phyloP scores from a whole-genome alignment of 768 basidiomycete species.

The Phaeotremella skinneri region DNA sequence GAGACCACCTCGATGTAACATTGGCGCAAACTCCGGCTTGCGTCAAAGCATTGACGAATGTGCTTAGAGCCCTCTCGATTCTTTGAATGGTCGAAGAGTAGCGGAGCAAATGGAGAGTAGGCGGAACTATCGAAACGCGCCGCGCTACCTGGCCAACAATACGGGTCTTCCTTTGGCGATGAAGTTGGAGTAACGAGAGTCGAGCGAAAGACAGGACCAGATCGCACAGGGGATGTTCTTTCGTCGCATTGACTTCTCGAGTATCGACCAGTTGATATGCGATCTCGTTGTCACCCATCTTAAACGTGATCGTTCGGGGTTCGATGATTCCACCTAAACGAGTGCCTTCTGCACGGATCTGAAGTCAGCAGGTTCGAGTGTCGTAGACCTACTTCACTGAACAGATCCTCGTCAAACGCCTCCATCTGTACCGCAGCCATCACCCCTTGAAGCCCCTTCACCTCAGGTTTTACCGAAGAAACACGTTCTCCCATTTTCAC shows the following conservation, averaged over 20 bases:
- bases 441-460: constrained; percentile 14
- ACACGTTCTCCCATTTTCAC: constrained; percentile 19
- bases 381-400: constrained; percentile 32
- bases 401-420: constrained; percentile 44
- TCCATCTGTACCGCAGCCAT: constrained; percentile 40
- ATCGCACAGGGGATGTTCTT: constrained; percentile 24
- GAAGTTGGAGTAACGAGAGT: constrained; percentile 25
- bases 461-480: background rate
- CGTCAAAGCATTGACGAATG: constrained; percentile 18
- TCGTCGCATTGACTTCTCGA: background rate
- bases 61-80: constrained; percentile 15
- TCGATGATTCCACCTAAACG: constrained; percentile 15
- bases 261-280: constrained; percentile 36
- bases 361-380: background rate
- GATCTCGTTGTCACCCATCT: constrained; percentile 18
- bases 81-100: constrained; percentile 15
- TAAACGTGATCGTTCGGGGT: constrained; percentile 5
- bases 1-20: background rate
- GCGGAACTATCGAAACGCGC: constrained; percentile 21
- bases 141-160: constrained; percentile 3
- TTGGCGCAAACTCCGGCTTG: constrained; percentile 13
- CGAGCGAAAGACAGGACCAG: constrained; percentile 25
- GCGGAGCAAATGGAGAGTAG: constrained; percentile 28
- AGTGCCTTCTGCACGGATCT: constrained; percentile 28
- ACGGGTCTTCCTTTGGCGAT: constrained; percentile 30